A percentile compares a stretch with the other conserved stretches of the same genome.
Conservation (phyloP, 208 protist genomes). For the Polymyxa betae region DNA sequence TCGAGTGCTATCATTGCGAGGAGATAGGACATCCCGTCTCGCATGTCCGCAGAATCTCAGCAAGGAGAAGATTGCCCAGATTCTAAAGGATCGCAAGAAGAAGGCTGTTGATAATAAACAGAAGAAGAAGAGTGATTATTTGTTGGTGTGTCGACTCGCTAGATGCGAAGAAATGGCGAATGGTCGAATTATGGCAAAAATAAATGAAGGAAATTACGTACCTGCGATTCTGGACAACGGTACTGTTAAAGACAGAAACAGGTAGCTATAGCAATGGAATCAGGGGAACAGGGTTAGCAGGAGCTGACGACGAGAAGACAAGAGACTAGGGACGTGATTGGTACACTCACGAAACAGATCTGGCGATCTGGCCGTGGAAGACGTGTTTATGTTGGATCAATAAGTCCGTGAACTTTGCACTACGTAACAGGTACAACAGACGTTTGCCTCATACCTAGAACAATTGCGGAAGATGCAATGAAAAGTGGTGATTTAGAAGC, state of each 20-base stretch:
- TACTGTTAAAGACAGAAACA: too few relatives aligned
- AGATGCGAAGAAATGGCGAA: neutral
- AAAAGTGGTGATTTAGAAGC: neutral
- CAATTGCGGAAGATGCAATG: neutral
- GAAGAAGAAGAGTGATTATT: neutral
- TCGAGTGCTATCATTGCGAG: neutral
- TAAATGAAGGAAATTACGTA: neutral
- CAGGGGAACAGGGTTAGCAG: too few relatives aligned
- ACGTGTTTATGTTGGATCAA: too few relatives aligned
- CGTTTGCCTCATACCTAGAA: neutral
- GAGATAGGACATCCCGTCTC: neutral
- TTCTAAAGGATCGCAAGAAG: neutral
- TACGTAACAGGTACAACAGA: too few relatives aligned
- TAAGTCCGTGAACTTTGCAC: too few relatives aligned
- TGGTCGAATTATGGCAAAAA: neutral
- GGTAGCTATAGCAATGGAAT: too few relatives aligned
- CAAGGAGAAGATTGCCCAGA: neutral
- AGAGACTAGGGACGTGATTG: too few relatives aligned
- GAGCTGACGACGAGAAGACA: too few relatives aligned
- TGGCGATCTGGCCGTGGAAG: too few relatives aligned
- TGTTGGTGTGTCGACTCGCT: neutral
- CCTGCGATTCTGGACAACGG: neutral
- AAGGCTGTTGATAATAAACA: neutral
- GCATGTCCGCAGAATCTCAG: neutral
- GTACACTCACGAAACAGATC: too few relatives aligned